Evolutionary conservation across 129 eudicot species (phyloP).

Genomic region (Artemisia annua): DNA sequence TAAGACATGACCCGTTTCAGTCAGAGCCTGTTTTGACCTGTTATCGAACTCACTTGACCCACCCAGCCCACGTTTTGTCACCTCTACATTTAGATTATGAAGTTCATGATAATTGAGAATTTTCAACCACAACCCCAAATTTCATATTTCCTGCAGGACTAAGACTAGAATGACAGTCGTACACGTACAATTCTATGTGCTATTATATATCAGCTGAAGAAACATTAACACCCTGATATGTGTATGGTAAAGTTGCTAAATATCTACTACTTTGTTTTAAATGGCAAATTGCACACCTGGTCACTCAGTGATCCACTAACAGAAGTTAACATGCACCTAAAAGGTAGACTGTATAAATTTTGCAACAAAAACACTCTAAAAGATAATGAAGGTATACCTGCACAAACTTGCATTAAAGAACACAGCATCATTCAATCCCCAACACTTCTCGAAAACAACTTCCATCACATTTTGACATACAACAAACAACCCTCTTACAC

Average conservation of each 20-base stretch:
- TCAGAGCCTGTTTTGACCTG: neutral
- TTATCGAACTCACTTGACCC: neutral
- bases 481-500: conserved; percentile 59
- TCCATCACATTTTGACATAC: conserved; percentile 54
- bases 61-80: neutral
- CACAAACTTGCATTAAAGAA: conserved; percentile 55
- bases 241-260: neutral
- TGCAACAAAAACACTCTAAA: neutral
- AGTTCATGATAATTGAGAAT: neutral
- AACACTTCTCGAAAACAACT: conserved; percentile 57
- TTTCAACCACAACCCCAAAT: neutral
- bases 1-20: neutral
- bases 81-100: neutral
- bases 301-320: neutral
- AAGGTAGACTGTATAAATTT: neutral
- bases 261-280: neutral
- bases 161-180: neutral
- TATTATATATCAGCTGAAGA: neutral
- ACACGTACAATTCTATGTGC: no score
- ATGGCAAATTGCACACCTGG: neutral
- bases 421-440: conserved; percentile 71
- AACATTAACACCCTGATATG: neutral
- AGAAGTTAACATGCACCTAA: neutral
- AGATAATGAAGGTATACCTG: conserved; percentile 45
- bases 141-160: neutral